Base-by-base conservation (phyloP, 2,329 filamentous ascomycete genomes). In the Aspergillus sp. region DNA sequence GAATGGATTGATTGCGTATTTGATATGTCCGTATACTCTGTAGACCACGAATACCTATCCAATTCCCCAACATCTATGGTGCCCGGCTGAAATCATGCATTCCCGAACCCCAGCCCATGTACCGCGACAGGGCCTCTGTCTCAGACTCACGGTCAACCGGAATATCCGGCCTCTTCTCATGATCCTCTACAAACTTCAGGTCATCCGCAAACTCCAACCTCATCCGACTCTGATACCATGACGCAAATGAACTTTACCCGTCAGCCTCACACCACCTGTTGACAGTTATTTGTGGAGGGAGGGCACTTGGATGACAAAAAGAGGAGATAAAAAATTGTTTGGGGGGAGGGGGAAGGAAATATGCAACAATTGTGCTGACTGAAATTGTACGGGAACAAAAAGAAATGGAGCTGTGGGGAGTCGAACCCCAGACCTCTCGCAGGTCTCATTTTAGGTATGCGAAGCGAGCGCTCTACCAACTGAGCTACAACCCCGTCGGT, bases 61-160 rank as follows among this genome's bases (percentile, higher is more conserved):
- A n/a, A 4, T n/a, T 17, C 16, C 14, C 16, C 16, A n/a, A n/a
- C 35, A n/a, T 3, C 38, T 50, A 47, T 33, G 35, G 35, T 11
- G n/a, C 24, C 65, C 85, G 82, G 50, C 79, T 69, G 60, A 86
- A 86, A 62, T 85, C 77, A 68, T 86, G 77, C 80, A 62, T 86
- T 86, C 0, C 82, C 83, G 62, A n/a, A n/a, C n/a, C n/a, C n/a
- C n/a, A n/a, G n/a, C n/a, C n/a, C 56, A 86, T 57, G 62, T 86
- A 86, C 0, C 68, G 67, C 38, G 67, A 64, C 49, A 76, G 50
- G 2, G 76, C 73, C 41, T 32, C 77, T 67, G 26, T 69, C 71
- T 1, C 63, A 54, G 3, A 79, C 64, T 72, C 77, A 85, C 26
- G 78, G n/a, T n/a, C 70, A 0, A 79, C 78, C 1, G 78, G 79